phyloP scores from a whole-genome alignment of 345 rosid genomes.

The Pelargonium nanum region DNA sequence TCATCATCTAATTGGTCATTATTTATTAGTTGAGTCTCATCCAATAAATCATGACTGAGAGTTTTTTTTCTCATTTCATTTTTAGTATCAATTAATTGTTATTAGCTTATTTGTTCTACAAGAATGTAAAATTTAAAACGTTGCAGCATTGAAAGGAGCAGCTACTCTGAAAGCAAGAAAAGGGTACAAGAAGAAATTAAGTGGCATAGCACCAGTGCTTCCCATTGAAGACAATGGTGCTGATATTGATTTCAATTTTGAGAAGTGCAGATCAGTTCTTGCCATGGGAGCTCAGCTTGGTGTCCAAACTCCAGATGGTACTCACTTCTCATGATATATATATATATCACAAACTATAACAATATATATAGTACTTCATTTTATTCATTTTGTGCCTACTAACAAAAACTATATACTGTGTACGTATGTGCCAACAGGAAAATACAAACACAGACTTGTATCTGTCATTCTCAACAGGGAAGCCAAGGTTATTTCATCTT shows the following conservation, averaged over 20 bases:
- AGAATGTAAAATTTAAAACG: neutral
- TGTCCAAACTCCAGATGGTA: conserved; percentile 77
- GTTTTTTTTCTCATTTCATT: neutral
- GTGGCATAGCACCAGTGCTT: conserved; percentile 46
- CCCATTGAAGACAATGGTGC: conserved; percentile 47
- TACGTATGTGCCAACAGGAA: conserved; percentile 41
- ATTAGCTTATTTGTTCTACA: neutral
- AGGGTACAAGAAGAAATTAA: conserved; percentile 52
- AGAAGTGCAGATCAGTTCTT: conserved; percentile 43
- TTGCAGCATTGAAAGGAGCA: conserved; percentile 72
- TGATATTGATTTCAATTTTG: conserved; percentile 46
- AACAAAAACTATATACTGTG: too few relatives aligned
- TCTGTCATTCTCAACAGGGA: conserved; percentile 44
- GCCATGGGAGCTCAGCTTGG: conserved; percentile 66
- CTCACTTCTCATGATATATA: too few relatives aligned
- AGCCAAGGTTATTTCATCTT: conserved; percentile 74
- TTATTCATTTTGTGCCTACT: neutral
- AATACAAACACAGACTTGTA: conserved; percentile 52
- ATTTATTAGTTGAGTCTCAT: too few relatives aligned
- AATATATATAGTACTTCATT: too few relatives aligned
- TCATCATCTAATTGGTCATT: too few relatives aligned
- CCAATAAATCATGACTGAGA: too few relatives aligned
- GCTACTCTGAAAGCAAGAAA: conserved; percentile 72
- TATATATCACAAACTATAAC: too few relatives aligned
- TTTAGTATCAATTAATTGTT: neutral